A percentile compares a stretch with the other conserved stretches of the same genome.
These are phyloP conservation scores for Posidonia australis DNA, from an alignment of 106 monocot genomes.

Conservation along the genomic window DNA sequence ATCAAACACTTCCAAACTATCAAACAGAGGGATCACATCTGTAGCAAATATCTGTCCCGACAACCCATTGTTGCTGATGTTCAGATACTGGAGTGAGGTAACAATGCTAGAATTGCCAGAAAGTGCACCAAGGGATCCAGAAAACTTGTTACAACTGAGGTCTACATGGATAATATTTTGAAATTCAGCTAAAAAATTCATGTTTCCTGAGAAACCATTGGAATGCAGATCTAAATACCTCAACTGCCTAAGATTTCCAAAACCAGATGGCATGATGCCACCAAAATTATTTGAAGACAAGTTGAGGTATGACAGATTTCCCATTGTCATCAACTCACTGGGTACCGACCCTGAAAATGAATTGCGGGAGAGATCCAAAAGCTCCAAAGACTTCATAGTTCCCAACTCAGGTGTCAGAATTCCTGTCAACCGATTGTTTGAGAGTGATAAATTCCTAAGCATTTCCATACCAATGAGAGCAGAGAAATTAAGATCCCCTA, in stretches of 20 bases:
- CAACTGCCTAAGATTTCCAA: slow-evolving; percentile 37
- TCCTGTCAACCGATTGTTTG: slow-evolving; percentile 46
- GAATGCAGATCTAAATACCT: slow-evolving; percentile 40
- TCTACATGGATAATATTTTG: slow-evolving; percentile 39
- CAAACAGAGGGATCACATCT: slow-evolving; percentile 43
- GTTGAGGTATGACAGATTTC: slow-evolving; percentile 38
- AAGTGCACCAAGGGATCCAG: slow-evolving; percentile 23
- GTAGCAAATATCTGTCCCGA: slow-evolving; percentile 45
- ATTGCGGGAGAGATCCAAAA: slow-evolving; percentile 53
- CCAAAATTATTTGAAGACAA: slow-evolving; percentile 46
- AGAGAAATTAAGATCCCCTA: too few relatives aligned
- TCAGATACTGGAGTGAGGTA: slow-evolving; percentile 39
- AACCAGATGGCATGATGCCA: slow-evolving; percentile 30
- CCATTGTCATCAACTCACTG: slow-evolving; percentile 26
- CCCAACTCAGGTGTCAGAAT: slow-evolving; percentile 28
- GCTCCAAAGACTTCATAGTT: slow-evolving; percentile 43
- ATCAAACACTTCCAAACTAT: slow-evolving; percentile 69
- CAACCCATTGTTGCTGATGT: slow-evolving; percentile 54
- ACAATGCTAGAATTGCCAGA: slow-evolving; percentile 36
- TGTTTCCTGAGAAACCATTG: slow-evolving; percentile 46
- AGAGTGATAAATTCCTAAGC: slow-evolving; percentile 59
- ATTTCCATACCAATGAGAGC: slow-evolving; percentile 28
- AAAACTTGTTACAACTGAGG: slow-evolving; percentile 56
- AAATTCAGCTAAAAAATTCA: slow-evolving; percentile 29
- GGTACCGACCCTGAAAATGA: slow-evolving; percentile 49